These are phyloP conservation scores for Pythium periplocum DNA, from an alignment of 352 stramenopile species.

Conservation along the genomic window DNA sequence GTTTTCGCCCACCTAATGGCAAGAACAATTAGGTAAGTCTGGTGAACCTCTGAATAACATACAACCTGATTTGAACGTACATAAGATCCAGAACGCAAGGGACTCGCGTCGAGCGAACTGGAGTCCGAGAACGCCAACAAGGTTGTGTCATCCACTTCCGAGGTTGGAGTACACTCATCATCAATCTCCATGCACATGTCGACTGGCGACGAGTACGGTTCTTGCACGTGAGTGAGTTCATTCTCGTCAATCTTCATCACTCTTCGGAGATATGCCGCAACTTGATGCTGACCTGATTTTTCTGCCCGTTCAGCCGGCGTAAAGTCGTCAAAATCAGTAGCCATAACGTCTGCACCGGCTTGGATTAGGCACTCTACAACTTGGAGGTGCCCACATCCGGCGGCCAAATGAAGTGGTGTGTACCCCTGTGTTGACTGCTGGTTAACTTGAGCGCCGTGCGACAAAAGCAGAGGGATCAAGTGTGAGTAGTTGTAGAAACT, in stretches of 20 bases:
- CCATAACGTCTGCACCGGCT: slow-evolving; percentile 51
- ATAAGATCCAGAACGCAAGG: slow-evolving; percentile 12
- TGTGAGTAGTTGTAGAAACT: slow-evolving; percentile 87
- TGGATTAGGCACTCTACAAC: slow-evolving; percentile 65
- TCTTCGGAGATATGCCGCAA: slow-evolving; percentile 37
- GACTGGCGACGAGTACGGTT: neutral
- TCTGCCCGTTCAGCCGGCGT: slow-evolving; percentile 73
- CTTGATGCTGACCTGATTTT: slow-evolving; percentile 52
- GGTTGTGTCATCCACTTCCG: neutral
- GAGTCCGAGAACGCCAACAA: too few relatives aligned
- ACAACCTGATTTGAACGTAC: neutral
- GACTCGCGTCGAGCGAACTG: neutral
- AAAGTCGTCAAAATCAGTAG: slow-evolving; percentile 66
- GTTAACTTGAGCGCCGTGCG: slow-evolving; percentile 80
- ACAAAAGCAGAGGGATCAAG: slow-evolving; percentile 69
- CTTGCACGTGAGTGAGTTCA: too few relatives aligned
- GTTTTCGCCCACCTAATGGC: slow-evolving; percentile 50
- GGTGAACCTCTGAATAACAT: too few relatives aligned
- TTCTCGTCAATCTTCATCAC: slow-evolving; percentile 26
- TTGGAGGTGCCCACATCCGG: slow-evolving; percentile 62
- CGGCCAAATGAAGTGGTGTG: slow-evolving; percentile 77
- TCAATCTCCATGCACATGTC: slow-evolving; percentile 13
- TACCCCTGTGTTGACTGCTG: slow-evolving; percentile 81
- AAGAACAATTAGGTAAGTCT: too few relatives aligned
- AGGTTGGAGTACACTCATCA: neutral